Evolutionary conservation across 179 eudicot genomes (phyloP).

Genomic region (Spergularia azorica): DNA sequence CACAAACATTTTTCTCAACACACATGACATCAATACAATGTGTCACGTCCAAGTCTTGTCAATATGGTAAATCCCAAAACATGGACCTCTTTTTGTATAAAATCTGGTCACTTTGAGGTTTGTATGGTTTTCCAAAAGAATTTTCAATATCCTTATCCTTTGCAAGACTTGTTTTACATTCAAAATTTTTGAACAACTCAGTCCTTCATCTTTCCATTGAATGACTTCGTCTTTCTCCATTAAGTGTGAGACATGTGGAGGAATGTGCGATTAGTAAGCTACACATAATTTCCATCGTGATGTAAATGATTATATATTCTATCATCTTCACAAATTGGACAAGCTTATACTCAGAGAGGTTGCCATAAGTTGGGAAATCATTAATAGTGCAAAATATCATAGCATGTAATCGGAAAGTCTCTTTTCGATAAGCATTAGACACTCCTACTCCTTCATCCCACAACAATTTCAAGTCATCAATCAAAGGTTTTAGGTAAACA

Average conservation of each 20-base stretch:
- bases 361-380: conserved; percentile 24
- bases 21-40: conserved; percentile 1
- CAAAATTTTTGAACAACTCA: not conserved
- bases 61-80: not conserved
- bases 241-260: not conserved
- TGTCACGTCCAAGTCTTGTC: not conserved
- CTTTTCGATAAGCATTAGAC: conserved; percentile 6
- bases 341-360: conserved; percentile 12
- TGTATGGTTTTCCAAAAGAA: not conserved
- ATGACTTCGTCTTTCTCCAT: not conserved
- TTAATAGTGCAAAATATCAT: conserved; percentile 17
- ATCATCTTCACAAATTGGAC: conserved; percentile 19
- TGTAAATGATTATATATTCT: not conserved
- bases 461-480: not conserved
- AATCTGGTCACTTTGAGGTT: not conserved
- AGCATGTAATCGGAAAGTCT: conserved; percentile 12
- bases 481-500: not conserved
- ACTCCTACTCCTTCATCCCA: conserved; percentile 5
- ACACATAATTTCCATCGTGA: not conserved
- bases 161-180: not conserved
- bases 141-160: no score
- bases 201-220: not conserved
- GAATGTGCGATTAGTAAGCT: not conserved
- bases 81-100: not conserved
- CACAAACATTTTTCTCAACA: no score